These are phyloP conservation scores for Penicillium bialowiezense DNA, from an alignment of 495 filamentous ascomycete genomes.

Conservation along the genomic window DNA sequence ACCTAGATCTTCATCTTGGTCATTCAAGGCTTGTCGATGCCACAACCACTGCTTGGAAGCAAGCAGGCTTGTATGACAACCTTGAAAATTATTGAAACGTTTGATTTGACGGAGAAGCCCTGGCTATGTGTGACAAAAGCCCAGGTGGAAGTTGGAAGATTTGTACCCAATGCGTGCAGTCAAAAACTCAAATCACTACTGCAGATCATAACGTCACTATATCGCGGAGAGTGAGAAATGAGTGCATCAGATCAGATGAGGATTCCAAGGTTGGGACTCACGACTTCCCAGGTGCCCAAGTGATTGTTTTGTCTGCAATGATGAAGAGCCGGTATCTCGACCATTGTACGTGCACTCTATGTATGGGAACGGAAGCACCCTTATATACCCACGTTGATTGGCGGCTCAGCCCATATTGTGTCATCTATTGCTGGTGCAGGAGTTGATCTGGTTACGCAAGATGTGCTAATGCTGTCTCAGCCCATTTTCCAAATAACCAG, in stretches of 20 bases:
- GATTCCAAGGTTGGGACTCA: constrained; percentile 26
- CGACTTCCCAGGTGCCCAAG: too few relatives aligned
- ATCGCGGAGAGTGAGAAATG: neutral
- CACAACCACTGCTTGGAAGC: constrained; percentile 49
- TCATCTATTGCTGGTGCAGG: constrained; percentile 57
- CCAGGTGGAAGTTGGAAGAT: constrained; percentile 16
- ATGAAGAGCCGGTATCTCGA: constrained; percentile 8
- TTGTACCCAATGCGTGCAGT: neutral
- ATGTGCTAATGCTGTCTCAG: constrained; percentile 50
- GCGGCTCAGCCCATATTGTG: constrained; percentile 60
- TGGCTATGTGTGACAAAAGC: constrained; percentile 17
- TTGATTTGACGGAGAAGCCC: constrained; percentile 44
- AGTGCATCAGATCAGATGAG: too few relatives aligned
- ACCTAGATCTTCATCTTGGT: too few relatives aligned
- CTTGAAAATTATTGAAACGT: constrained; percentile 42
- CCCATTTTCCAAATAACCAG: constrained; percentile 24
- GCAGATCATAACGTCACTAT: neutral
- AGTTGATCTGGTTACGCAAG: constrained; percentile 52
- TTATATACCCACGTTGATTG: constrained; percentile 48
- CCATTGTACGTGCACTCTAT: constrained; percentile 50
- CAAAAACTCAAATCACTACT: constrained; percentile 9
- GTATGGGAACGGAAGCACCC: constrained; percentile 44
- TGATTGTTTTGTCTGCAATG: constrained; percentile 10
- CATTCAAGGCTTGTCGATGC: too few relatives aligned
- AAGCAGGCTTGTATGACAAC: constrained; percentile 49